Evolutionary conservation across 768 basidiomycete species (phyloP), one percentile per base, ranked within the genome.

Genomic region (Hericium alpestre): DNA sequence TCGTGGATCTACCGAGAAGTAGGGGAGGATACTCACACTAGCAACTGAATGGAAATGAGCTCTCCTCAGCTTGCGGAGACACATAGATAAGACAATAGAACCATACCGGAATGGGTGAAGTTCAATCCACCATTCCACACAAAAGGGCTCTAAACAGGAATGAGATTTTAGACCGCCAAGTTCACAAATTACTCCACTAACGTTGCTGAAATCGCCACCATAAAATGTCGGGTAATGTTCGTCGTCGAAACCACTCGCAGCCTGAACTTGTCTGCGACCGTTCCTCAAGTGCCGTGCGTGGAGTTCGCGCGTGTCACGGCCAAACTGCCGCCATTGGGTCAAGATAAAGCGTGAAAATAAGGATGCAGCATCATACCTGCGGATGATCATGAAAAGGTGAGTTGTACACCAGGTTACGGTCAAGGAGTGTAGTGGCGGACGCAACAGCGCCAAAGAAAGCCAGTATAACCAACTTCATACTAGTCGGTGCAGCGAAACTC

Each of bases 191-290:
- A 60, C 41, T 18, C 22, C 25, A 37, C 67, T 63, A 55, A 79
- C 79, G 63, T 77, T 78, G 58, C 73, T 73, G 63, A 79, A 76
- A 54, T 79, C 75, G 13, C 68, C 68, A 4, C 76, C 76, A 52
- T 76, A 77, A 62, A 77, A 80, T 9, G 75, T 74, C 1, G 75
- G 73, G 63, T 80, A 80, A 56, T 74, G 74, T n/a, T 73, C 69
- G 62, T 80, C 77, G n/a, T 63, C 66, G 61, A 79, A 79, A n/a
- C 62, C 60, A 25, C 63, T 60, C 1, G 73, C 70, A 52, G 71
- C 69, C 4, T 64, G 67, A 3, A 64, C 65, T 57, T 77, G 75
- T 38, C 76, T 66, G 40, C 71, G 69, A 27, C 62, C 59, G 59
- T 66, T 66, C 22, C 67, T 62, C 18, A 72, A 59, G 61, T 73